These are phyloP conservation scores for Scutellaria barbata DNA, from an alignment of 257 asterid species.

Conservation along the genomic window DNA sequence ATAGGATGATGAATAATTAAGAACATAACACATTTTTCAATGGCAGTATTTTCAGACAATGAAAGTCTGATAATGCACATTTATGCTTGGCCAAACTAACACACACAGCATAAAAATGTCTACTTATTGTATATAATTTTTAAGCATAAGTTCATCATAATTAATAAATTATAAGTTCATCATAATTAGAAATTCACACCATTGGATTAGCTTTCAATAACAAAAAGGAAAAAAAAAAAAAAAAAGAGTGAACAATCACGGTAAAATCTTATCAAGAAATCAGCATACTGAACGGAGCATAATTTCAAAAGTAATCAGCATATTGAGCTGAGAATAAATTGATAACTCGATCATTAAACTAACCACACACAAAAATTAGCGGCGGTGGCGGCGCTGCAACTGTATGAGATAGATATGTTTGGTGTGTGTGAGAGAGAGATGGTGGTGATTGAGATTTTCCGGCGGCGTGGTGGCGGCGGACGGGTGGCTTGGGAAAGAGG, in stretches of 20 bases:
- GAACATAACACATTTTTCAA: too few species aligned
- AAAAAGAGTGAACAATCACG: not conserved
- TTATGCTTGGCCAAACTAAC: too few species aligned
- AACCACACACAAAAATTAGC: constrained; percentile 14
- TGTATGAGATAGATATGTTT: too few species aligned
- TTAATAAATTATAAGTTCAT: not conserved
- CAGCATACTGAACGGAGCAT: not conserved
- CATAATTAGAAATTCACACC: not conserved
- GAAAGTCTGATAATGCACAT: too few species aligned
- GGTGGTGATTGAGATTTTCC: too few species aligned
- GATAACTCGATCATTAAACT: not conserved
- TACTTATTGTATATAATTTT: not conserved
- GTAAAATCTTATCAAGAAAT: not conserved
- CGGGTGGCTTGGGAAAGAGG: too few species aligned
- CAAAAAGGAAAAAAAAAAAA: not conserved
- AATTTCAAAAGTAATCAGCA: not conserved
- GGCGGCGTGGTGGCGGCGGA: too few species aligned
- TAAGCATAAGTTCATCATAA: not conserved
- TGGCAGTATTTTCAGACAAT: too few species aligned
- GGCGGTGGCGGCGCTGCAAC: not conserved
- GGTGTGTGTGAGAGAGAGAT: too few species aligned
- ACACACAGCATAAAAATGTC: not conserved
- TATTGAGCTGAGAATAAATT: not conserved
- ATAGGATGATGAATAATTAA: too few species aligned
- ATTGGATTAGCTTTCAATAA: not conserved